phyloP scores from a whole-genome alignment of 495 filamentous ascomycete species.

The Arthonia radiata region DNA sequence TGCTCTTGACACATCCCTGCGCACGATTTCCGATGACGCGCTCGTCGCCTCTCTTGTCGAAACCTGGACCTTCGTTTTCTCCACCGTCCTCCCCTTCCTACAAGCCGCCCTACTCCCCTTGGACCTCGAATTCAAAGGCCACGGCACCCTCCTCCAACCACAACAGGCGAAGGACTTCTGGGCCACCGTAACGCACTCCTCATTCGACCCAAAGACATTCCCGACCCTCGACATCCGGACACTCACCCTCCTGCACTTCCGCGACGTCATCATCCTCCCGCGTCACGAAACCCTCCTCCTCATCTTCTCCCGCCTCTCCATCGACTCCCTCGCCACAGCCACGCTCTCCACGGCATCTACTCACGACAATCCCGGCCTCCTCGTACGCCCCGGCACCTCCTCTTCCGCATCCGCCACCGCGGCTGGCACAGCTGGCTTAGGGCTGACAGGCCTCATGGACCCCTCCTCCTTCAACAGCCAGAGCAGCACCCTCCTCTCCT shows the following conservation, averaged over 20 bases:
- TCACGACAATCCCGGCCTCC: conserved; percentile 20
- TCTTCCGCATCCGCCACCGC: conserved; percentile 30
- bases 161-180: conserved; percentile 75
- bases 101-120: conserved; percentile 90
- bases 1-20: conserved; percentile 59
- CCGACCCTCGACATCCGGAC: conserved; percentile 79
- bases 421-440: conserved; percentile 11
- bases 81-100: conserved; percentile 72
- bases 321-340: conserved; percentile 53
- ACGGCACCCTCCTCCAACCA: conserved; percentile 45
- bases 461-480: conserved; percentile 52
- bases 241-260: conserved; percentile 70
- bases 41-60: conserved; percentile 72
- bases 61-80: conserved; percentile 80
- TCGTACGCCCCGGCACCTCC: conserved; percentile 37
- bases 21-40: conserved; percentile 52
- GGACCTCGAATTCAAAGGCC: conserved; percentile 79
- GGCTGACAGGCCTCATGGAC: neutral
- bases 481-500: conserved; percentile 34
- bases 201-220: too few relatives aligned
- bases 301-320: conserved; percentile 72
- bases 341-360: conserved; percentile 30
- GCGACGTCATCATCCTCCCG: conserved; percentile 66
- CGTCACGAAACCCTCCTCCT: conserved; percentile 64
- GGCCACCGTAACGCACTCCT: conserved; percentile 35